A percentile compares a stretch with the other conserved stretches of the same genome.
These are phyloP conservation scores for Abelmoschus esculentus DNA, from an alignment of 345 rosid genomes.

Conservation along the genomic window DNA sequence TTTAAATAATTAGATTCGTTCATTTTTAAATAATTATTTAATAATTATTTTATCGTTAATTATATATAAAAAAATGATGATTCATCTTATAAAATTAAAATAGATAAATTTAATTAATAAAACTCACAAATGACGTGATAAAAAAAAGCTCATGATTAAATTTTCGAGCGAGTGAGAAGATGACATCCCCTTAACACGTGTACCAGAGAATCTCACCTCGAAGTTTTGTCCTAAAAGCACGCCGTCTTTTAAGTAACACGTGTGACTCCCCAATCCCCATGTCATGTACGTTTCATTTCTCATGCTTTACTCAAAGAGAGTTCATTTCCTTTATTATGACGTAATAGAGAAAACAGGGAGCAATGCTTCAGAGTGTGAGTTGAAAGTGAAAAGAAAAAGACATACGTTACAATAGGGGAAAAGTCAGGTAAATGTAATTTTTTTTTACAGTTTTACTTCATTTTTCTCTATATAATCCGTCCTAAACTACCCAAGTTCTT, in stretches of 20 bases:
- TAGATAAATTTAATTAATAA: too few relatives aligned
- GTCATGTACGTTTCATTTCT: not conserved
- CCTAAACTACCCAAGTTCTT: not conserved
- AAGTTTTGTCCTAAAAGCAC: not conserved
- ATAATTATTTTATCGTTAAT: too few relatives aligned
- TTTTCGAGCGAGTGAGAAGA: too few relatives aligned
- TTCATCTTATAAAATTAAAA: too few relatives aligned
- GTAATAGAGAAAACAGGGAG: too few relatives aligned
- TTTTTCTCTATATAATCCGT: slow-evolving; percentile 19
- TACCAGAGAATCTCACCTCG: not conserved
- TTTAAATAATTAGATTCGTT: too few relatives aligned
- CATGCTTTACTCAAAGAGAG: too few relatives aligned
- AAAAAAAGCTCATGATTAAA: too few relatives aligned
- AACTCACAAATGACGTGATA: too few relatives aligned
- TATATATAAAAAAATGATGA: too few relatives aligned
- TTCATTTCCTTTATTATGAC: not conserved
- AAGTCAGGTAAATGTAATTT: slow-evolving; percentile 20
- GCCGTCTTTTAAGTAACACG: not conserved
- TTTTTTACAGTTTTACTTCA: not conserved
- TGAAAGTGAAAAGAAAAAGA: not conserved
- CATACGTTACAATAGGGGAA: slow-evolving; percentile 27
- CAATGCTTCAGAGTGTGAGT: too few relatives aligned
- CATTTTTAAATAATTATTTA: too few relatives aligned
- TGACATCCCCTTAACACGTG: not conserved
- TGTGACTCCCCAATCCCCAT: not conserved